Percentiles rank a stretch among this genome's conserved stretches.
Conservation (phyloP, 2,329 filamentous ascomycete species). For the Penicillium sp. region DNA sequence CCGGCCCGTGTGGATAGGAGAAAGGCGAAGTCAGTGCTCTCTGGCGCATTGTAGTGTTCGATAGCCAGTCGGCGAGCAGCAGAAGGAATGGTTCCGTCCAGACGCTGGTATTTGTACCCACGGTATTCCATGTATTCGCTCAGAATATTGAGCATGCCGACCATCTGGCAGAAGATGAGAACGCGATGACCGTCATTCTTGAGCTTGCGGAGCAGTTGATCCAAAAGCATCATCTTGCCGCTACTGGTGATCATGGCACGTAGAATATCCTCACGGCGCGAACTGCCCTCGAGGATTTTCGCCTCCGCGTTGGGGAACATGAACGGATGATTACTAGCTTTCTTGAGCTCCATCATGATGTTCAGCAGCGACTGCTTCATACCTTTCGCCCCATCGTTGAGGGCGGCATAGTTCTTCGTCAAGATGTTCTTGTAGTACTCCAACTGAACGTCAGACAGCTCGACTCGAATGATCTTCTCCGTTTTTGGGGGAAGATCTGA, state of each 20-base stretch:
- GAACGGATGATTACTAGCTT: slow-evolving; percentile 97
- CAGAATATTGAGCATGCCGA: slow-evolving; percentile 94
- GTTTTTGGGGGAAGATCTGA: slow-evolving; percentile 94
- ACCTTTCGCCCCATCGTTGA: slow-evolving; percentile 83
- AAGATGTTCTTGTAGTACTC: slow-evolving; percentile 99
- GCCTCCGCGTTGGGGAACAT: slow-evolving; percentile 96
- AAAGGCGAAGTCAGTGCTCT: slow-evolving; percentile 94
- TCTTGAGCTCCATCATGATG: slow-evolving; percentile 99
- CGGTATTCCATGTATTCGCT: slow-evolving; percentile 88
- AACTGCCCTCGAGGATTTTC: slow-evolving; percentile 72
- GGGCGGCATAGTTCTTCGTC: slow-evolving; percentile 88
- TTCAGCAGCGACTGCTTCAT: slow-evolving; percentile 94
- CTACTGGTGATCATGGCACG: slow-evolving; percentile 93
- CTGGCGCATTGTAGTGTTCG: slow-evolving; percentile 96
- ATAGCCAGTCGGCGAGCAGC: slow-evolving; percentile 86
- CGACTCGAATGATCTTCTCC: slow-evolving; percentile 97
- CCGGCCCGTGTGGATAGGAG: slow-evolving; percentile 90
- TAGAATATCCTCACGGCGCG: slow-evolving; percentile 79
- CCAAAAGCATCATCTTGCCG: slow-evolving; percentile 98
- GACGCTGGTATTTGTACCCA: slow-evolving; percentile 89
- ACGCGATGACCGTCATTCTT: slow-evolving; percentile 92
- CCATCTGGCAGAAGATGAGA: slow-evolving; percentile 98
- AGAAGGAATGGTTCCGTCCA: slow-evolving; percentile 91
- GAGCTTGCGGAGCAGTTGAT: slow-evolving; percentile 88
- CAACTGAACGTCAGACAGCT: slow-evolving; percentile 89